Evolutionary conservation across 2,329 filamentous ascomycete genomes (phyloP).

Genomic region (Alternaria infectoria): DNA sequence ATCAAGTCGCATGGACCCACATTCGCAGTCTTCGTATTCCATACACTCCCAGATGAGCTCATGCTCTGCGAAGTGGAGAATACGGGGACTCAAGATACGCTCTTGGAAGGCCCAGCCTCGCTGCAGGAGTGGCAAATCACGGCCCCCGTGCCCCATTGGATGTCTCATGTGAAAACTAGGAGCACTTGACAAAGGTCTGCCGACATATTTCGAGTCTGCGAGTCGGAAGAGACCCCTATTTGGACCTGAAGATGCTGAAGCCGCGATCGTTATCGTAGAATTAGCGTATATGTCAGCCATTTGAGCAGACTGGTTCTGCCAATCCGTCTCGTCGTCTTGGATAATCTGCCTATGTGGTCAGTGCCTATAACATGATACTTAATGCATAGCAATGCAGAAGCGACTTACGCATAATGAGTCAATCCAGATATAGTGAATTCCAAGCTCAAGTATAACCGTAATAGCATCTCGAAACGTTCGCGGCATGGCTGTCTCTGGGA

Average conservation of each 20-base stretch:
- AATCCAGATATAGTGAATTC: conserved; percentile 32
- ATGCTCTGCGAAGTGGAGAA: conserved; percentile 13
- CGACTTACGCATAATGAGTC: conserved; percentile 14
- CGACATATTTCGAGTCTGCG: background rate
- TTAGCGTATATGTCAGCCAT: background rate
- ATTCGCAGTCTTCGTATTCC: background rate
- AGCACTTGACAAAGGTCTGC: background rate
- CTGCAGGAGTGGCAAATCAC: background rate
- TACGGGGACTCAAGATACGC: conserved; percentile 11
- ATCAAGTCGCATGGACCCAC: background rate
- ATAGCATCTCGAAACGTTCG: conserved; percentile 6
- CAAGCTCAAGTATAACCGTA: conserved; percentile 1
- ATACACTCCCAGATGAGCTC: conserved; percentile 25
- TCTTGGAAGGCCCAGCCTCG: conserved; percentile 23
- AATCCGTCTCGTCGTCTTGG: background rate
- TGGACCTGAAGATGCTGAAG: background rate
- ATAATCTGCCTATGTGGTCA: background rate
- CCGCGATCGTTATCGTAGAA: background rate
- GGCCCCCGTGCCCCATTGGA: background rate
- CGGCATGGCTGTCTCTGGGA: background rate
- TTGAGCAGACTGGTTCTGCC: background rate
- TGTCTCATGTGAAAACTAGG: background rate
- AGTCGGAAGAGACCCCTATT: background rate
- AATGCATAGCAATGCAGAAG: no score
- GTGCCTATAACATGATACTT: no score